Percentiles rank a stretch among this genome's conserved stretches.
These are phyloP conservation scores for Xylariaceae sp. DNA, from an alignment of 2,329 filamentous ascomycete species.

Conservation along the genomic window DNA sequence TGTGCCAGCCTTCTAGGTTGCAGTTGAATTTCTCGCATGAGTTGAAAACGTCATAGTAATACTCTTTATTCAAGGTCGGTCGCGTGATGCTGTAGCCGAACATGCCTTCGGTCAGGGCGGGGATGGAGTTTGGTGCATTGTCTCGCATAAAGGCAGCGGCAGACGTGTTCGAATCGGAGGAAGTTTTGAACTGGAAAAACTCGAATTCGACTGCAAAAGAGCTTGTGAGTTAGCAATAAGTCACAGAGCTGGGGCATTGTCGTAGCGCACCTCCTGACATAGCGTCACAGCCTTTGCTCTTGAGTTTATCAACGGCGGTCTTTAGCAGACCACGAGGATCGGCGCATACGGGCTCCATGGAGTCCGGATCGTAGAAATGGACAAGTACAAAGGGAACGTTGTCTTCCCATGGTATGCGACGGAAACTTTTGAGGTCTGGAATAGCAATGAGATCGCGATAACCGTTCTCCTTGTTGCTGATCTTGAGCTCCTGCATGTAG, in stretches of 20 bases:
- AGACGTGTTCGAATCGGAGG: slow-evolving; percentile 40
- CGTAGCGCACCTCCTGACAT: slow-evolving; percentile 68
- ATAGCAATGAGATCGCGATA: slow-evolving; percentile 72
- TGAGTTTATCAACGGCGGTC: slow-evolving; percentile 56
- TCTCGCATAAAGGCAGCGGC: slow-evolving; percentile 63
- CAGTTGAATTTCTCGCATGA: slow-evolving; percentile 66
- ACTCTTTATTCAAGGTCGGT: slow-evolving; percentile 75
- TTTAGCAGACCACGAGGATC: slow-evolving; percentile 67
- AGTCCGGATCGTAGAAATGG: slow-evolving; percentile 69
- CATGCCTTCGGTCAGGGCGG: slow-evolving; percentile 73
- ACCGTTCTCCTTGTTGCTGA: slow-evolving; percentile 76
- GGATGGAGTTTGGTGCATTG: slow-evolving; percentile 61
- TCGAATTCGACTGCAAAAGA: slow-evolving; percentile 66
- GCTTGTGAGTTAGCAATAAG: slow-evolving; percentile 5
- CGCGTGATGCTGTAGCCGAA: slow-evolving; percentile 77
- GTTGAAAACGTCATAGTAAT: slow-evolving; percentile 75
- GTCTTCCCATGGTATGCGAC: slow-evolving; percentile 76
- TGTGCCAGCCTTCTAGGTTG: slow-evolving; percentile 78
- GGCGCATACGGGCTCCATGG: slow-evolving; percentile 59
- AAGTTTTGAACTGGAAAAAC: slow-evolving; percentile 49
- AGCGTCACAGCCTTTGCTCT: slow-evolving; percentile 60
- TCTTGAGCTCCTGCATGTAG: slow-evolving; percentile 69
- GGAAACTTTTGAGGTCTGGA: slow-evolving; percentile 65
- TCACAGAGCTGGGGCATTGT: neutral
- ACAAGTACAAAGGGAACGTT: slow-evolving; percentile 72